Percentiles rank a stretch among this genome's conserved stretches.
Conservation (phyloP, 2,329 filamentous ascomycete species). For the Monilinia fructicola region DNA sequence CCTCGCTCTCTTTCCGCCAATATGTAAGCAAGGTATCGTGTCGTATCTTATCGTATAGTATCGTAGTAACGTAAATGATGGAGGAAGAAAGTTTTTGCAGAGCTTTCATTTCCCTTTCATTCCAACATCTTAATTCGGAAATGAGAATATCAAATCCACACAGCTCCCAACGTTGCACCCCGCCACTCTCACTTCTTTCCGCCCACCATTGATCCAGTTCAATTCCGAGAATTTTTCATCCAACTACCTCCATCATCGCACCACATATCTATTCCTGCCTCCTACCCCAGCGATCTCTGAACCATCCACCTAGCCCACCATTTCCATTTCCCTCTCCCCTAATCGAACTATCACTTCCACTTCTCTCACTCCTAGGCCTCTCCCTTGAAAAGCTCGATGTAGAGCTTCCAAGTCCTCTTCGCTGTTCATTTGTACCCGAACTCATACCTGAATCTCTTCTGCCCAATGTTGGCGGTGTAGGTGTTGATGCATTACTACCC, state of each 20-base stretch:
- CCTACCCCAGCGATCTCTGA: conserved; percentile 33
- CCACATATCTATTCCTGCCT: conserved; percentile 2
- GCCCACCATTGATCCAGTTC: background rate
- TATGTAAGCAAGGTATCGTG: background rate
- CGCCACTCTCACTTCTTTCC: background rate
- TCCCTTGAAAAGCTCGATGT: conserved; percentile 17
- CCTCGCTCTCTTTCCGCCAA: background rate
- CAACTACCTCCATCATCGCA: background rate
- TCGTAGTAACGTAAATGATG: background rate
- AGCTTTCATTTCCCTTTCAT: background rate
- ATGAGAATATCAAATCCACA: no score
- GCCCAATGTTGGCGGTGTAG: conserved; percentile 14
- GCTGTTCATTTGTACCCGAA: background rate
- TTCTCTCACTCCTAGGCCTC: conserved; percentile 32
- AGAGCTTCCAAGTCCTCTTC: conserved; percentile 1
- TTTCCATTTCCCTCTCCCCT: conserved; percentile 21
- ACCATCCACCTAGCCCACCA: conserved; percentile 27
- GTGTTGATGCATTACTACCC: background rate
- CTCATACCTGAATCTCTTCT: conserved; percentile 30
- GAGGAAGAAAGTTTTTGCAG: background rate
- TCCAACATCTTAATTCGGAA: no score
- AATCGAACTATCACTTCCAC: conserved; percentile 33
- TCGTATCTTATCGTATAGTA: background rate
- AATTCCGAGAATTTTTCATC: background rate
- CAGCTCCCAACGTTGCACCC: no score